Evolutionary conservation across 2,329 filamentous ascomycete genomes (phyloP).

Genomic region (Davidsoniella neocaledoniae): DNA sequence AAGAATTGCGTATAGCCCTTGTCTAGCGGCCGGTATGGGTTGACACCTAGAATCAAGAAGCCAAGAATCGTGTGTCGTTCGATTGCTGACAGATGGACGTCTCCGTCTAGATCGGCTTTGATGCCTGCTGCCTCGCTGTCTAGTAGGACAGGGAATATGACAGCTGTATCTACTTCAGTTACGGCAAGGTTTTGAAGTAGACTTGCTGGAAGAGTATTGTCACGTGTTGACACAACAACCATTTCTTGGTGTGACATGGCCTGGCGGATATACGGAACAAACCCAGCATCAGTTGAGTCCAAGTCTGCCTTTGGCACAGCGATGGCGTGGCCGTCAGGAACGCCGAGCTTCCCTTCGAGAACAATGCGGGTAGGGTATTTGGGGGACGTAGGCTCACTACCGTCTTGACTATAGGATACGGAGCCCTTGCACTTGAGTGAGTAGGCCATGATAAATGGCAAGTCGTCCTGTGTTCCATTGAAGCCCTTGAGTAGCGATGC

Average conservation of each 20-base stretch:
- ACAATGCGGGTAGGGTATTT: conserved; percentile 44
- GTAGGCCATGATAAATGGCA: conserved; percentile 63
- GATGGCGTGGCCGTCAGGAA: conserved; percentile 44
- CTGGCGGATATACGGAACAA: conserved; percentile 59
- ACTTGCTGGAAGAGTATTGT: conserved; percentile 45
- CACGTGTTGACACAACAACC: conserved; percentile 49
- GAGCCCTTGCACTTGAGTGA: conserved; percentile 54
- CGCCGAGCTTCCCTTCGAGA: conserved; percentile 57
- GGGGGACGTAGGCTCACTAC: conserved; percentile 26
- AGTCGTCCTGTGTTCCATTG: conserved; percentile 57
- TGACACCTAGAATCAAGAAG: conserved; percentile 9
- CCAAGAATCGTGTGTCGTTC: conserved; percentile 3
- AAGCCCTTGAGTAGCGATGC: conserved; percentile 49
- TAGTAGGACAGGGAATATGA: conserved; percentile 64
- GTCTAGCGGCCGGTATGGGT: conserved; percentile 57
- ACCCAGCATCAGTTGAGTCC: conserved; percentile 51
- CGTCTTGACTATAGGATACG: conserved; percentile 53
- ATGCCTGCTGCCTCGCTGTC: conserved; percentile 48
- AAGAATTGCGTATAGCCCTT: conserved; percentile 60
- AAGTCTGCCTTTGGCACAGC: conserved; percentile 50
- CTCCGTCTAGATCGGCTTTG: conserved; percentile 53
- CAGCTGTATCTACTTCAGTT: conserved; percentile 55
- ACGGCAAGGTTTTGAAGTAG: conserved; percentile 52
- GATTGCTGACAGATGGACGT: conserved; percentile 20
- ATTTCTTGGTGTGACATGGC: conserved; percentile 51